Percentiles rank a stretch among this genome's conserved stretches.
These are phyloP conservation scores for Ambrosia artemisiifolia DNA, from an alignment of 129 eudicot genomes.

Conservation along the genomic window DNA sequence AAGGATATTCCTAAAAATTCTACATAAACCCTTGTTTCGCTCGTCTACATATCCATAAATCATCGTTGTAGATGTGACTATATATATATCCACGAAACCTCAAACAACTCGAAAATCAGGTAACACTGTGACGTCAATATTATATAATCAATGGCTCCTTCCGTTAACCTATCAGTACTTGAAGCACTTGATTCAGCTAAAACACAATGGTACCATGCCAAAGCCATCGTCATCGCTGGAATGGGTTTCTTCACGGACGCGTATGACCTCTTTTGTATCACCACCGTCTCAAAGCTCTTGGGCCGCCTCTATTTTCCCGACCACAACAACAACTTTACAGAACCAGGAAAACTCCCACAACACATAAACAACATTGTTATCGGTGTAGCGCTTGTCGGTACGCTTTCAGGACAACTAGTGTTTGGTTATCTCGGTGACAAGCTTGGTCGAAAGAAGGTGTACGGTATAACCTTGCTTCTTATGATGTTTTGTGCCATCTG, in stretches of 20 bases:
- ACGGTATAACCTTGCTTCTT: conserved; percentile 43
- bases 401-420: conserved; percentile 46
- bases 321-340: not conserved
- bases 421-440: conserved; percentile 67
- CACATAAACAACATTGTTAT: conserved; percentile 25
- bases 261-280: conserved; percentile 51
- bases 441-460: conserved; percentile 56
- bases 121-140: too few species aligned
- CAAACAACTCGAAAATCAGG: not conserved
- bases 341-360: conserved; percentile 47
- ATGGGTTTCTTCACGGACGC: conserved; percentile 69
- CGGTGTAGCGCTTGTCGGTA: conserved; percentile 54
- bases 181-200: conserved; percentile 46
- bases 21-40: too few species aligned
- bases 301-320: conserved; percentile 52
- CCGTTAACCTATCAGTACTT: conserved; percentile 36
- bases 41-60: too few species aligned
- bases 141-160: conserved; percentile 38
- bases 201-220: conserved; percentile 58
- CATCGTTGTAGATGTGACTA: not conserved
- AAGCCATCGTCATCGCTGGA: conserved; percentile 50
- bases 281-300: conserved; percentile 45
- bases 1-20: too few species aligned
- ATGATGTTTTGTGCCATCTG: conserved; percentile 53
- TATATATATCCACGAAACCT: conserved; percentile 9